A percentile compares a stretch with the other conserved stretches of the same genome.
phyloP scores from a whole-genome alignment of 257 asterid genomes.

The Lycium barbarum region DNA sequence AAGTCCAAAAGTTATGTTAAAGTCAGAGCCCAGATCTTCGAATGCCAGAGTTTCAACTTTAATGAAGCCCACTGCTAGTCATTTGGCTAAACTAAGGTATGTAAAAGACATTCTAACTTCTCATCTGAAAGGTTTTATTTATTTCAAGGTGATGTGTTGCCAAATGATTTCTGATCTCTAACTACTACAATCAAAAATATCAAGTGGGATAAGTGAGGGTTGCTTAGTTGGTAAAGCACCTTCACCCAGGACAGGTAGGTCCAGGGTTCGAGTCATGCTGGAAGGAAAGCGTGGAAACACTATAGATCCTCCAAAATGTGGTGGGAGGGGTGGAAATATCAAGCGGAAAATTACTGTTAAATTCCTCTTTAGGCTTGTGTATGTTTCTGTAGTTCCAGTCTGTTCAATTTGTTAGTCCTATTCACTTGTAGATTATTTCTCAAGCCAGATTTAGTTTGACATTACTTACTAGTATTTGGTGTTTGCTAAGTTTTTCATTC shows the following conservation, averaged over 20 bases:
- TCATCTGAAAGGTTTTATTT: neutral
- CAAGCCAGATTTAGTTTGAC: neutral
- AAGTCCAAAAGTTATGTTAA: neutral
- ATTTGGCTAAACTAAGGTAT: conserved; percentile 27
- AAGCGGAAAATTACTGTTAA: neutral
- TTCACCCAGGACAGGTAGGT: no score
- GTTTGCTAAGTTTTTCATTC: neutral
- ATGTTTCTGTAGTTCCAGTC: neutral
- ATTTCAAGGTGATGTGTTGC: conserved; percentile 4
- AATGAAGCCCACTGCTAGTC: conserved; percentile 31
- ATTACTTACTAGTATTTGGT: neutral
- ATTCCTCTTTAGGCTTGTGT: neutral
- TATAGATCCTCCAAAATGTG: no score
- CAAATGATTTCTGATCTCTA: conserved; percentile 16
- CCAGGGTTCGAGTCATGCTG: no score
- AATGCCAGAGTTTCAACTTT: conserved; percentile 28
- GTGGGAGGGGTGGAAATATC: no score
- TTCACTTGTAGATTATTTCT: neutral
- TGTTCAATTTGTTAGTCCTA: conserved; percentile 4
- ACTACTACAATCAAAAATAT: neutral
- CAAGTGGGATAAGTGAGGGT: no score
- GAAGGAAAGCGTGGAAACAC: no score
- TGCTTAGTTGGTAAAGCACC: no score
- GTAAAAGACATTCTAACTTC: neutral
- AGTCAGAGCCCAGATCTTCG: conserved; percentile 10